Evolutionary conservation across 1,139 yeast genomes (phyloP), one percentile per base, ranked within the genome.

Genomic region (Ogataea hybrid): DNA sequence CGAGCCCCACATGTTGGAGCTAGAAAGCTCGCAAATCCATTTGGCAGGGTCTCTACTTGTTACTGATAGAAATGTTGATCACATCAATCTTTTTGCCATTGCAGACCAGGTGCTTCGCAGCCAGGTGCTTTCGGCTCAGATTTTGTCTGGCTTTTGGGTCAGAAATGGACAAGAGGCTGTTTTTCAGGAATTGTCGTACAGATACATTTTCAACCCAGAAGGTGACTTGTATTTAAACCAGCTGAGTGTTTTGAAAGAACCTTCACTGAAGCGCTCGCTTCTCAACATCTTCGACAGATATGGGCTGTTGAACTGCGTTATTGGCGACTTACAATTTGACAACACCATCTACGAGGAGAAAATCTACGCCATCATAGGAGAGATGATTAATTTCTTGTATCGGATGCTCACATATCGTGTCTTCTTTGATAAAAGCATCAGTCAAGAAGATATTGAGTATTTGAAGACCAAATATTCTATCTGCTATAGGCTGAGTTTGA

Each of bases 71-170:
- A 5, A 30, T 15, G 39, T 21, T 5, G 34, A 36, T 2, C n/a
- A 16, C 2, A 39, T 43, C 6, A 52, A 50, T 30, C 35, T 41
- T 9, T 28, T 73, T 42, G 58, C 61, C 3, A 65, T 79, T 15
- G 69, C 84, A 0, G 88, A 81, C 57, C 64, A 72, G 34, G 71
- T 85, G 0, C 62, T 84, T 37, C 69, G 85, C 54, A 71, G 82
- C 16, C 66, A 81, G 73, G 95, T 85, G 0, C 65, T 86, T 16
- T 70, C 83, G 6, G 71, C 90, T 0, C 97, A 92, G 59, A 79
- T 89, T n/a, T 77, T 79, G 35, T 73, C 78, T 2, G 95, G 96
- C 0, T 77, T 84, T 48, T 92, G 97, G 97, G 87, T 92, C 3
- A 75, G 97, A 59, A 92, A 92, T 59, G 67, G 67, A 2, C 67